phyloP scores from a whole-genome alignment of 2,329 filamentous ascomycete species.

The Penicillium sp. region DNA sequence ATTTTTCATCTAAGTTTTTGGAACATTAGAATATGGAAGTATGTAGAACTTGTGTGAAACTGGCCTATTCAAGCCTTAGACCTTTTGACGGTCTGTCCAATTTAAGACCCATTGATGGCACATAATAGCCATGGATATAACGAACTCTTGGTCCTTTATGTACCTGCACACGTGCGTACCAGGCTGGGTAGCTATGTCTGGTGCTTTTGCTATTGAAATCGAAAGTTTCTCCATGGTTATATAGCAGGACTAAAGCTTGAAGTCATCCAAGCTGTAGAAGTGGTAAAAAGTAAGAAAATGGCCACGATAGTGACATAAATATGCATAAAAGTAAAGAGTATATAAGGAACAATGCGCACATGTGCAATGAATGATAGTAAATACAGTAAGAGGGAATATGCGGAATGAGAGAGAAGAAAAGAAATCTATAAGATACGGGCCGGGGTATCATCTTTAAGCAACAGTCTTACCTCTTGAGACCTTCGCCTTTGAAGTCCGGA shows the following conservation, averaged over 20 bases:
- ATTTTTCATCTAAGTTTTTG: neutral
- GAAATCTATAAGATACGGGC: neutral
- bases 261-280: neutral
- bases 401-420: neutral
- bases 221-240: too few species aligned
- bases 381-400: neutral
- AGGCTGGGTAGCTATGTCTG: too few species aligned
- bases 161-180: too few species aligned
- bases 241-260: too few species aligned
- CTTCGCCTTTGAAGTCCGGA: constrained; percentile 37
- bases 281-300: neutral
- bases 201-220: too few species aligned
- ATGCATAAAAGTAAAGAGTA: neutral
- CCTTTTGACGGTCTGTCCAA: too few species aligned
- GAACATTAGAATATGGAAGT: too few species aligned
- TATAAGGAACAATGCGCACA: neutral
- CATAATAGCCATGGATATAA: too few species aligned
- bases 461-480: neutral
- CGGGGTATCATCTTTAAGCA: neutral
- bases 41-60: too few species aligned
- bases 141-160: too few species aligned
- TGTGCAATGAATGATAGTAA: neutral
- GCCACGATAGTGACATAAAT: neutral
- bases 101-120: too few species aligned
- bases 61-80: too few species aligned